Evolutionary conservation across 2,329 filamentous ascomycete species (phyloP).

Genomic region (Scopulariopsis brevicaulis): DNA sequence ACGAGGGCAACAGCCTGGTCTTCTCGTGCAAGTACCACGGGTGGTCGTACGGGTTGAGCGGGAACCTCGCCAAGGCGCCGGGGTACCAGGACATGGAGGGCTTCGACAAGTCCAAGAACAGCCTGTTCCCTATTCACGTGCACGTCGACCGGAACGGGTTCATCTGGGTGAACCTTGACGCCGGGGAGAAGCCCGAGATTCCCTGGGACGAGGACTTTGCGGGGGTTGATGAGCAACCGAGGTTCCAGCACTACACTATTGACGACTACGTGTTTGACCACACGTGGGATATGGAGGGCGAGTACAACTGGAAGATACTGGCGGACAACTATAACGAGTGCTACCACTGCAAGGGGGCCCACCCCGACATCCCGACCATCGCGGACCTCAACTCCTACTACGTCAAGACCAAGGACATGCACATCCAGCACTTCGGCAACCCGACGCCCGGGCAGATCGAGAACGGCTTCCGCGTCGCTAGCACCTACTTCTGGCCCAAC

Average conservation of each 20-base stretch:
- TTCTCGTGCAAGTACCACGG: slow-evolving; percentile 51
- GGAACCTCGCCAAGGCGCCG: slow-evolving; percentile 48
- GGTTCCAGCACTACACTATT: slow-evolving; percentile 33
- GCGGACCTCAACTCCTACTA: slow-evolving; percentile 44
- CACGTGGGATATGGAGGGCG: slow-evolving; percentile 42
- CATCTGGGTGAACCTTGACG: slow-evolving; percentile 47
- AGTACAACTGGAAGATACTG: slow-evolving; percentile 50
- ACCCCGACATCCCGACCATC: slow-evolving; percentile 45
- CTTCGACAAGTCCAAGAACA: slow-evolving; percentile 45
- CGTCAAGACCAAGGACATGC: slow-evolving; percentile 32
- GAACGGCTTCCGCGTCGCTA: slow-evolving; percentile 30
- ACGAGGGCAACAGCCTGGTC: slow-evolving; percentile 36
- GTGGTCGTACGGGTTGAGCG: slow-evolving; percentile 48
- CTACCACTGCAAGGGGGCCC: slow-evolving; percentile 50
- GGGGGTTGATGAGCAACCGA: slow-evolving; percentile 30
- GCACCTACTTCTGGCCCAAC: slow-evolving; percentile 39
- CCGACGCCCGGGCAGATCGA: slow-evolving; percentile 34
- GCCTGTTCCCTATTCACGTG: slow-evolving; percentile 42
- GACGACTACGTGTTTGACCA: slow-evolving; percentile 46
- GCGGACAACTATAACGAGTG: slow-evolving; percentile 57
- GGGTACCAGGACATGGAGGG: slow-evolving; percentile 42
- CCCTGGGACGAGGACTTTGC: slow-evolving; percentile 37
- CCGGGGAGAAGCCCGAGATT: slow-evolving; percentile 28
- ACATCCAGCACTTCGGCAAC: slow-evolving; percentile 38
- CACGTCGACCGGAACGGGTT: slow-evolving; percentile 42